Conservation (phyloP, 2,329 filamentous ascomycete genomes). For the Chaetomiaceae sp. region DNA sequence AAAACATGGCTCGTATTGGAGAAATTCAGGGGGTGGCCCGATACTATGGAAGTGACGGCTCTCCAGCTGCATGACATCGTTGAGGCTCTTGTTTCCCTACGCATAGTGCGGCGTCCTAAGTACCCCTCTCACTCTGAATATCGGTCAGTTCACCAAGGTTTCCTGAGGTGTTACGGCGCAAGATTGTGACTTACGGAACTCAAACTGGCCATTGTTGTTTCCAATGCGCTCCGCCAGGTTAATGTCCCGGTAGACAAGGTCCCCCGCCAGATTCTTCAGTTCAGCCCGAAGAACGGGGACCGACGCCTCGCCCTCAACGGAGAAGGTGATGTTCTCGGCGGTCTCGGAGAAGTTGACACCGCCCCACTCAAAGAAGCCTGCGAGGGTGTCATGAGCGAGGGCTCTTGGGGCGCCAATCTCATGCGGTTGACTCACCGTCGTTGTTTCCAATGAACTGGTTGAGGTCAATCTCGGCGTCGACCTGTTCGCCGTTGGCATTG, state of each 20-base stretch:
- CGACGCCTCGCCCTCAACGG: slow-evolving; percentile 45
- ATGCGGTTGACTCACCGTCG: slow-evolving; percentile 35
- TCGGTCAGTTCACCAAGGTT: no score
- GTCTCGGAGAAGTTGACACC: slow-evolving; percentile 41
- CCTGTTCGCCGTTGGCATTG: slow-evolving; percentile 39
- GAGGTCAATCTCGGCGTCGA: slow-evolving; percentile 45
- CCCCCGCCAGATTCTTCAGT: slow-evolving; percentile 41
- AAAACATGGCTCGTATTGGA: no score
- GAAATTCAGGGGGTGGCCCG: no score
- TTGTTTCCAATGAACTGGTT: slow-evolving; percentile 49
- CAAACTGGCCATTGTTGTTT: slow-evolving; percentile 48
- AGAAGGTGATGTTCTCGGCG: slow-evolving; percentile 44
- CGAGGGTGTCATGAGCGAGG: background rate
- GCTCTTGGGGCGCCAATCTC: no score
- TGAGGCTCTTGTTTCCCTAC: no score
- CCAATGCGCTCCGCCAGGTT: slow-evolving; percentile 53
- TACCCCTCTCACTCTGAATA: no score
- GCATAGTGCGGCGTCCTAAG: no score
- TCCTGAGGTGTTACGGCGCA: no score
- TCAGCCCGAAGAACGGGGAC: slow-evolving; percentile 51
- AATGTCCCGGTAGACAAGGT: slow-evolving; percentile 40
- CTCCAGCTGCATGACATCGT: no score
- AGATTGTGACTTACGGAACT: slow-evolving; percentile 33
- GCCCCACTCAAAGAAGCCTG: slow-evolving; percentile 44
- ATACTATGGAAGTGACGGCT: no score